Evolutionary conservation across 2,329 filamentous ascomycete genomes (phyloP), one percentile per base, ranked within the genome.

Genomic region (Paecilomyces niveus): DNA sequence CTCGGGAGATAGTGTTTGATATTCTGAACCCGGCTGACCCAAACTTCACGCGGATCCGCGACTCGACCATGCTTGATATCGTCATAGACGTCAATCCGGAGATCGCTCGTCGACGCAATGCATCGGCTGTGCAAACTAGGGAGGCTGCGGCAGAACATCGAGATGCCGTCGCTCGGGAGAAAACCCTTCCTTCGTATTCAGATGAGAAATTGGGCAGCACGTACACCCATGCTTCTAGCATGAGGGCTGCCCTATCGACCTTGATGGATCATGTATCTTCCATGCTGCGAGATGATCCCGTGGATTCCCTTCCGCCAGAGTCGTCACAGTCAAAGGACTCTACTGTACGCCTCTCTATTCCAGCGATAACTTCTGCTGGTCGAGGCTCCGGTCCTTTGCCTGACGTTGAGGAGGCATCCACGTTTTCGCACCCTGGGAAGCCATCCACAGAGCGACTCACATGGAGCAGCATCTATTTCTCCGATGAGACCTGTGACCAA

Each of bases 31-130:
- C 76, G 4, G 84, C 85, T 22, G 93, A 97, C 72, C 89, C 92
- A 13, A 87, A 92, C 58, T 97, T 97, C 72, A 89, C 87, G 9
- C 84, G 90, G 29, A 80, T 92, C 26, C 85, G 89, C 53, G 90
- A 96, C 67, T 74, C 84, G 3, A 81, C 89, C 58, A 82, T 87
- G 62, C 79, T 96, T 55, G 90, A 96, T 65, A 74, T 96, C 49
- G 81, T 92, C 59, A 72, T 94, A 56, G 86, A 89, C 64, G 67
- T 79, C 65, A 67, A 72, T 57, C 72, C 73, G 68, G 70, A 73
- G 58, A 65, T 60, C 58, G 58, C 66, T 65, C 65, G 65, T 67
- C 67, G 61, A 66, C 64, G 67, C 63, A 72, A 69, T 68, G 65
- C 60, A 29, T 54, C 29, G 66, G 62, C 67, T 67, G 59, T 65